Conservation (phyloP, 257 asterid genomes). For the Agastache rugosa region DNA sequence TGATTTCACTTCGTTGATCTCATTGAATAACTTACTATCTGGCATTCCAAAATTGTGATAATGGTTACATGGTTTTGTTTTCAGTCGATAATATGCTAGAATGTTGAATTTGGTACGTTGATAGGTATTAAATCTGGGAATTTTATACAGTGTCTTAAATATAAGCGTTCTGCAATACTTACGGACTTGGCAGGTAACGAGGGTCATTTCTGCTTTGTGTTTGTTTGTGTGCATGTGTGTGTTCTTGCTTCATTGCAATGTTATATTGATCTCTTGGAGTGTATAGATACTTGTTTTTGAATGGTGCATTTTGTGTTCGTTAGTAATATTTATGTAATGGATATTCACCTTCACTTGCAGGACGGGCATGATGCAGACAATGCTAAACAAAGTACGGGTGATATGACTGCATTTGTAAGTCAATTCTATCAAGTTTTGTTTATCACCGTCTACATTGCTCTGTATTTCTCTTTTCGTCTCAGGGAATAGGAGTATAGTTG, state of each 20-base stretch:
- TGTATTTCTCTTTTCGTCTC: background rate
- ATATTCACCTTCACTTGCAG: conserved; percentile 48
- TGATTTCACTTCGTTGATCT: conserved; percentile 4
- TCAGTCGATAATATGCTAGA: background rate
- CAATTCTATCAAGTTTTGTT: background rate
- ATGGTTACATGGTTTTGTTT: conserved; percentile 10
- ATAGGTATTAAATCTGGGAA: background rate
- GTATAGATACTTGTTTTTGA: conserved; percentile 1
- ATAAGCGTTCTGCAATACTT: background rate
- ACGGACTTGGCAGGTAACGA: background rate
- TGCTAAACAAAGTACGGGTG: conserved; percentile 78
- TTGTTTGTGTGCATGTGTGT: background rate
- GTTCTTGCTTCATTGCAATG: conserved; percentile 14
- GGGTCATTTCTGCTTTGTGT: background rate
- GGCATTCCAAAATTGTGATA: conserved; percentile 18
- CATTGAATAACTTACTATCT: background rate
- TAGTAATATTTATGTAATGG: conserved; percentile 20
- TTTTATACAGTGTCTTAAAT: background rate
- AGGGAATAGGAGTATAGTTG: background rate
- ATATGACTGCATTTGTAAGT: conserved; percentile 90
- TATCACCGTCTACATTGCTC: background rate
- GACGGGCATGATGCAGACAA: conserved; percentile 80
- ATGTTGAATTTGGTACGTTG: background rate
- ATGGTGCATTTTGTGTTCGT: conserved; percentile 16
- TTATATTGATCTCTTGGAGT: background rate